phyloP scores from a whole-genome alignment of 768 basidiomycete genomes.

The Lactarius vividus region DNA sequence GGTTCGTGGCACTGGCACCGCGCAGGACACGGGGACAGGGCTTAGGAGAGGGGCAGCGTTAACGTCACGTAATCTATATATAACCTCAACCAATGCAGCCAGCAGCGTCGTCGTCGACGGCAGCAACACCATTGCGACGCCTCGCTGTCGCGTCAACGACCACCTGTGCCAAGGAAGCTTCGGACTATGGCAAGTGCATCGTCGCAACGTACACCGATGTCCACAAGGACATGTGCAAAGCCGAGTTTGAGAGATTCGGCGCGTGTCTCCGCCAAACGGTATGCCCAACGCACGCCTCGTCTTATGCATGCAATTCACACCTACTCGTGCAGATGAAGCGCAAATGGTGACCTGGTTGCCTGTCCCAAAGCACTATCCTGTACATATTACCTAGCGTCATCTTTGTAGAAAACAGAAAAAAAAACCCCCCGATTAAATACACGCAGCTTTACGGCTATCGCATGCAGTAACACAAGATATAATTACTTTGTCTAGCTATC shows the following conservation, averaged over 20 bases:
- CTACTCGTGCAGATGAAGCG: slow-evolving; percentile 48
- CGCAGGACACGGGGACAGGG: not conserved
- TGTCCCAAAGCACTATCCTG: not conserved
- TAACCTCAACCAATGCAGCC: slow-evolving; percentile 23
- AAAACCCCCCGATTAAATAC: slow-evolving; percentile 6
- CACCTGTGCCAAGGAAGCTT: slow-evolving; percentile 70
- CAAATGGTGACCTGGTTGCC: slow-evolving; percentile 43
- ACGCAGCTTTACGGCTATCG: slow-evolving; percentile 2
- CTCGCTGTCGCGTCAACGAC: slow-evolving; percentile 70
- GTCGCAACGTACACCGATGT: slow-evolving; percentile 80
- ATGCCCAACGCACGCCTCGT: slow-evolving; percentile 32
- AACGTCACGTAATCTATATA: not conserved
- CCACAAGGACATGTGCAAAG: slow-evolving; percentile 75
- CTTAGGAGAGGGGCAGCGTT: not conserved
- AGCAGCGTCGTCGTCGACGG: slow-evolving; percentile 30
- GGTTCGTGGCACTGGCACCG: not conserved
- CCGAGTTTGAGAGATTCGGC: slow-evolving; percentile 82
- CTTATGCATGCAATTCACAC: slow-evolving; percentile 1
- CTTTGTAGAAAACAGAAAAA: not conserved
- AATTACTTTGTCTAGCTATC: slow-evolving; percentile 12
- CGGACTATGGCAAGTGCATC: slow-evolving; percentile 87
- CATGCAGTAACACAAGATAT: slow-evolving; percentile 16
- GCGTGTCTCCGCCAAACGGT: slow-evolving; percentile 79
- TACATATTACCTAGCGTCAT: not conserved
- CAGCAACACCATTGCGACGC: slow-evolving; percentile 52